Evolutionary conservation across 257 asterid species (phyloP).

Genomic region (Coffea eugenioides): DNA sequence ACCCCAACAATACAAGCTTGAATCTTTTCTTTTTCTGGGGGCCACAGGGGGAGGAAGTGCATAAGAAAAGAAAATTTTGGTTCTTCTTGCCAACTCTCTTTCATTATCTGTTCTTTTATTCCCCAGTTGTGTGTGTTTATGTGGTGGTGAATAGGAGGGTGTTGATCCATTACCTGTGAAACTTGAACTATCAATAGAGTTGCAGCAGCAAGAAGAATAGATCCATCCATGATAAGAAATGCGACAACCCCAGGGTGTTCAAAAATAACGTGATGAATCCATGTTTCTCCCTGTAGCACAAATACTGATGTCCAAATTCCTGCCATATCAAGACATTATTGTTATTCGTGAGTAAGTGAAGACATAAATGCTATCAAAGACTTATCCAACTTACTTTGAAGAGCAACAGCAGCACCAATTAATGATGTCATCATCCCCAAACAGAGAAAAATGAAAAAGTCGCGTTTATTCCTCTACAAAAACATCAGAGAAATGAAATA

Average conservation of each 20-base stretch:
- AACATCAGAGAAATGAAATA: constrained; percentile 20
- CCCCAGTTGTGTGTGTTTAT: neutral
- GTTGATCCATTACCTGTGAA: constrained; percentile 53
- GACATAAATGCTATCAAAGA: neutral
- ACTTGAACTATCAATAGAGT: constrained; percentile 62
- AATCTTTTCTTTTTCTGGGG: too few relatives aligned
- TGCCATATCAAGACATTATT: constrained; percentile 31
- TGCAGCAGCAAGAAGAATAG: constrained; percentile 57
- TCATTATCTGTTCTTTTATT: neutral
- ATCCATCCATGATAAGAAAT: constrained; percentile 70
- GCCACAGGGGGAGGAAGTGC: too few relatives aligned
- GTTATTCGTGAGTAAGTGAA: neutral
- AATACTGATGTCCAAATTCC: constrained; percentile 79
- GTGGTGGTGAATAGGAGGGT: neutral
- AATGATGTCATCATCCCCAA: constrained; percentile 70
- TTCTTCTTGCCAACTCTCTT: neutral
- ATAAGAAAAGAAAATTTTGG: neutral
- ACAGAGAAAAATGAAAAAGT: constrained; percentile 71
- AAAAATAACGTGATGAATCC: constrained; percentile 55
- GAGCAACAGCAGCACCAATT: constrained; percentile 51
- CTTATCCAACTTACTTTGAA: constrained; percentile 62
- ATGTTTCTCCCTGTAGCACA: constrained; percentile 47
- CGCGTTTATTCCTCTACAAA: constrained; percentile 88
- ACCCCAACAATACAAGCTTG: neutral
- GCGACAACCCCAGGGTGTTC: constrained; percentile 68